Evolutionary conservation across 2,329 filamentous ascomycete genomes (phyloP).

Genomic region (Plenodomus lindquistii): DNA sequence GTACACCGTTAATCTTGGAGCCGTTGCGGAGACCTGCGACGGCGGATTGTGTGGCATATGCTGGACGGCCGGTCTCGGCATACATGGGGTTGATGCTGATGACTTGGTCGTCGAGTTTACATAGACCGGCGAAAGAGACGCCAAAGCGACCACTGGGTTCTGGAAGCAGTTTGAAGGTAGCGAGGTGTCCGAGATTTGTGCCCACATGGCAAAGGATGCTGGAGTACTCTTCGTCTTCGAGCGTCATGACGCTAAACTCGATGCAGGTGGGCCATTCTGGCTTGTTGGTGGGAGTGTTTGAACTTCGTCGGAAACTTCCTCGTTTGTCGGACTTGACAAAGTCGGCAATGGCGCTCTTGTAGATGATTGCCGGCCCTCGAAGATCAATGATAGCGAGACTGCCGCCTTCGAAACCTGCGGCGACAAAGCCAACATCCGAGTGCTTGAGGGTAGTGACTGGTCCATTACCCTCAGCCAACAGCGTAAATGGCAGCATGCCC

Average conservation of each 20-base stretch:
- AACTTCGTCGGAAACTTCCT: constrained; percentile 67
- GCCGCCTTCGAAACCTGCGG: constrained; percentile 81
- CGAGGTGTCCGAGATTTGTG: constrained; percentile 79
- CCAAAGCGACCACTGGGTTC: constrained; percentile 69
- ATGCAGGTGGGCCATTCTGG: constrained; percentile 78
- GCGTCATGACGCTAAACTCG: constrained; percentile 86
- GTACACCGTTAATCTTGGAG: constrained; percentile 72
- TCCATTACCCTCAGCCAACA: constrained; percentile 84
- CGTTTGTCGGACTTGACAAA: constrained; percentile 78
- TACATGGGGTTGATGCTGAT: constrained; percentile 80
- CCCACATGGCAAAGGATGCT: constrained; percentile 92
- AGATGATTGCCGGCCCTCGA: constrained; percentile 83
- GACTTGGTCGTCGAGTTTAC: constrained; percentile 67
- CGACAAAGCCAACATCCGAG: constrained; percentile 92
- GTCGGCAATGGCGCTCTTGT: constrained; percentile 71
- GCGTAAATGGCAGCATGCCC: constrained; percentile 75
- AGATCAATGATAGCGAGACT: constrained; percentile 83
- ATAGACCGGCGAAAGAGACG: constrained; percentile 70
- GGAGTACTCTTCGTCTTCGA: constrained; percentile 93
- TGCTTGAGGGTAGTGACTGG: constrained; percentile 77
- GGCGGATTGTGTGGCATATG: constrained; percentile 72
- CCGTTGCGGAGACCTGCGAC: constrained; percentile 80
- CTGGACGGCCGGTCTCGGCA: constrained; percentile 73
- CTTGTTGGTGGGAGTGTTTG: constrained; percentile 50
- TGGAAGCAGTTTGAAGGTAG: constrained; percentile 89